Conservation (phyloP, 768 basidiomycete genomes). For the Leccinum sublutescens region DNA sequence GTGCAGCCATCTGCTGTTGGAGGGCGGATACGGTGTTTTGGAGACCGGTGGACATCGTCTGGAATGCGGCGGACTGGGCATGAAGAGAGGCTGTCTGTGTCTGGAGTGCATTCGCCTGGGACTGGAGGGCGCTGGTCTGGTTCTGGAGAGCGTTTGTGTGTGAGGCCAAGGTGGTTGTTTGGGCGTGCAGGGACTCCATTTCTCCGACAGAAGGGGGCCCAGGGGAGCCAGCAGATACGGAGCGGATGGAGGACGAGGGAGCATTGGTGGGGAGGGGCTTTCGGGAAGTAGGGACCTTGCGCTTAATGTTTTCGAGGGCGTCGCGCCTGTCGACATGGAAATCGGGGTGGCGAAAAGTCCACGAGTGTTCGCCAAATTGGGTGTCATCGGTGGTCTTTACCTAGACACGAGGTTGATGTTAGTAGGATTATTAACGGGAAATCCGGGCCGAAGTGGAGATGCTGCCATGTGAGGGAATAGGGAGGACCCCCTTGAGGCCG, state of each 20-base stretch:
- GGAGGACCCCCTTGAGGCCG: slow-evolving; percentile 13
- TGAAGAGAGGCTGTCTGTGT: slow-evolving; percentile 35
- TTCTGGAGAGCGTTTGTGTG: slow-evolving; percentile 31
- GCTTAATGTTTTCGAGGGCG: slow-evolving; percentile 64
- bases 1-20: slow-evolving; percentile 29
- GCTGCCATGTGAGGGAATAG: not conserved
- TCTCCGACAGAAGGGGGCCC: slow-evolving; percentile 24
- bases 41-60: slow-evolving; percentile 29
- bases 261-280: slow-evolving; percentile 28
- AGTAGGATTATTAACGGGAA: not conserved
- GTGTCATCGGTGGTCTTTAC: slow-evolving; percentile 86
- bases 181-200: slow-evolving; percentile 27
- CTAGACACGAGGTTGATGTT: slow-evolving; percentile 22
- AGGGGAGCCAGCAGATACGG: slow-evolving; percentile 28
- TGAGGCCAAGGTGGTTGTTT: slow-evolving; percentile 30
- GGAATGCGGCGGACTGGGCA: slow-evolving; percentile 33
- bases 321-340: slow-evolving; percentile 52
- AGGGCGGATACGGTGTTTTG: slow-evolving; percentile 26
- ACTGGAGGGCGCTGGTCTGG: slow-evolving; percentile 28
- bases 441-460: not conserved
- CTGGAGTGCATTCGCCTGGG: slow-evolving; percentile 28
- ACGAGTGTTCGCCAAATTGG: slow-evolving; percentile 60
- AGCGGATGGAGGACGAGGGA: slow-evolving; percentile 29
- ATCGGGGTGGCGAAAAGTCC: slow-evolving; percentile 55
- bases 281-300: slow-evolving; percentile 47